Evolutionary conservation across 2,329 filamentous ascomycete species (phyloP), one percentile per base, ranked within the genome.

Genomic region (Aureobasidium sp.): DNA sequence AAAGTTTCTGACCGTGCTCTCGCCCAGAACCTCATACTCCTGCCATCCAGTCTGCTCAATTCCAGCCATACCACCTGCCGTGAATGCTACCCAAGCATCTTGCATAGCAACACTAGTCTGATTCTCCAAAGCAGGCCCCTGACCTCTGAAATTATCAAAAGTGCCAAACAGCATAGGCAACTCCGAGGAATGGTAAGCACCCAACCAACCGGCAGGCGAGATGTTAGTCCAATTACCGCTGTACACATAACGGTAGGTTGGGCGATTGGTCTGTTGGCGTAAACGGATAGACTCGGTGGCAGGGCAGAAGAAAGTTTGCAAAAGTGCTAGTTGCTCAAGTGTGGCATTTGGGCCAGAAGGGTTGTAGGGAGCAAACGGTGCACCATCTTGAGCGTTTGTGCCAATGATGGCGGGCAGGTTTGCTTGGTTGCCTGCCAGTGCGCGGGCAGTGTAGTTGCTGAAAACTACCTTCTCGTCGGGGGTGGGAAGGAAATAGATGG

Each of bases 181-280:
- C 49, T 77, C 75, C 5, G 69, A 63, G 44, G 68, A 70, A 62
- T 79, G 77, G 57, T 75, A 79, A 1, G 76, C 76, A 6, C 76
- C 76, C 48, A 78, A 69, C 75, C 76, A 79, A 2, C 68, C 62
- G 29, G 68, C 67, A 0, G 72, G 72, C 15, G 71, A 70, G 54
- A 78, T 71, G 62, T 79, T 78, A 22, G 73, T 67, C 65, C 76
- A 78, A 59, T 75, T 74, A 53, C 75, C 76, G 3, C 70, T 70
- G 64, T 76, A 77, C 49, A 72, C 67, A 65, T 76, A 78, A 22
- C 75, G 74, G 64, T 73, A 78, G 1, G 75, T 75, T 2, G 70
- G 67, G 0, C 69, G 63, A 17, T 68, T 69, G 33, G 64, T 66
- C 67, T 63, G 14, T 54, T 65, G 66, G 68, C 71, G 57, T 64